Evolutionary conservation across 139 green algal genomes (phyloP).

Genomic region (Chlorella sp.): DNA sequence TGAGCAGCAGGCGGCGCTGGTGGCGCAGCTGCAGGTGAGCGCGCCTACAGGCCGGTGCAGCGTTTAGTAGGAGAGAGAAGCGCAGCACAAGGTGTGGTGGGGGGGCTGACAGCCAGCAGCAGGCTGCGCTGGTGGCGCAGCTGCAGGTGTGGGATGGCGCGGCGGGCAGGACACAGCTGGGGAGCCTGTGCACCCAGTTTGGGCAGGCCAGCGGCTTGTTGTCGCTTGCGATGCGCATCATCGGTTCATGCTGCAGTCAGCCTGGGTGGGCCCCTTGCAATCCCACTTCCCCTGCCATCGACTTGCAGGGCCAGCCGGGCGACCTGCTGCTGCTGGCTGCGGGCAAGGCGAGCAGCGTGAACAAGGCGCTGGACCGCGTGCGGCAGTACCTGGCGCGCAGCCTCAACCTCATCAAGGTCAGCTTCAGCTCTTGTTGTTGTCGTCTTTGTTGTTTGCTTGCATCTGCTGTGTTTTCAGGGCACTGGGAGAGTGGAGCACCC

Average conservation of each 20-base stretch:
- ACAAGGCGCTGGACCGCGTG: constrained; percentile 85
- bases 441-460: too few species aligned
- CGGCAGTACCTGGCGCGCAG: constrained; percentile 78
- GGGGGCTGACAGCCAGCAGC: neutral
- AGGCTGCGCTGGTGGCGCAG: neutral
- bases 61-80: neutral
- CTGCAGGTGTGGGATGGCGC: too few species aligned
- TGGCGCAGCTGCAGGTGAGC: constrained; percentile 33
- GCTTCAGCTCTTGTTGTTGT: neutral
- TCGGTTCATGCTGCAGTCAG: too few species aligned
- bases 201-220: too few species aligned
- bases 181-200: too few species aligned
- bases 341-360: constrained; percentile 65
- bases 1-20: constrained; percentile 49
- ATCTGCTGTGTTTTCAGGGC: too few species aligned
- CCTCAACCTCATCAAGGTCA: constrained; percentile 68
- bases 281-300: neutral
- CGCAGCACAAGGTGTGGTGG: neutral
- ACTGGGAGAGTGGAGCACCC: too few species aligned
- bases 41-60: neutral
- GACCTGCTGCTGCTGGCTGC: constrained; percentile 93
- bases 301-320: constrained; percentile 48
- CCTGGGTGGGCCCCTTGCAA: too few species aligned
- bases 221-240: too few species aligned
- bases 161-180: too few species aligned